A percentile compares a stretch with the other conserved stretches of the same genome.
These are phyloP conservation scores for Calonectria pseudoturangicola DNA, from an alignment of 2,329 filamentous ascomycete species.

Conservation along the genomic window DNA sequence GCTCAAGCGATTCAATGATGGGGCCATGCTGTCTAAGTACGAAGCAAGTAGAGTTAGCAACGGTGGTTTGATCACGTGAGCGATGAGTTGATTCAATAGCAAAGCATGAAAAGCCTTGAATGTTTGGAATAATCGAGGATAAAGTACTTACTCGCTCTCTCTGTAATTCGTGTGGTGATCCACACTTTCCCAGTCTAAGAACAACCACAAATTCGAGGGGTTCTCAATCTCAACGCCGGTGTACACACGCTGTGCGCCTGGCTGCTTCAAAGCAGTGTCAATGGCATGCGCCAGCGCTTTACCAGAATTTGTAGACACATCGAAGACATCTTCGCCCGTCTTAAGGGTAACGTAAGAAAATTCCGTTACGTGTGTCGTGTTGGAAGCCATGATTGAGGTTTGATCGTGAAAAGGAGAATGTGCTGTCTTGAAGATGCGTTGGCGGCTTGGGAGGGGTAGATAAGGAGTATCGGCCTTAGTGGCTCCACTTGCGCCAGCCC, in stretches of 20 bases:
- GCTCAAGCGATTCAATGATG: slow-evolving; percentile 46
- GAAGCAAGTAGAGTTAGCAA: neutral
- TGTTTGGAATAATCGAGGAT: neutral
- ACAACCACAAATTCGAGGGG: slow-evolving; percentile 50
- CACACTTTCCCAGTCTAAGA: slow-evolving; percentile 53
- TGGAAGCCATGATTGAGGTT: slow-evolving; percentile 43
- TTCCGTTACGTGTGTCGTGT: slow-evolving; percentile 48
- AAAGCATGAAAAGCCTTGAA: neutral
- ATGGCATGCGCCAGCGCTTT: slow-evolving; percentile 45
- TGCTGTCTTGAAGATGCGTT: neutral
- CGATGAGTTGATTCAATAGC: neutral
- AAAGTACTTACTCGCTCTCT: slow-evolving; percentile 42
- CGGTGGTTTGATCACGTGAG: neutral
- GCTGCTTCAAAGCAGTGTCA: slow-evolving; percentile 48
- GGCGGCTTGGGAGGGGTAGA: slow-evolving; percentile 4
- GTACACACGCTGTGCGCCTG: slow-evolving; percentile 50
- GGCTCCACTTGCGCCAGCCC: slow-evolving; percentile 19
- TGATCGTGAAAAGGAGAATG: neutral
- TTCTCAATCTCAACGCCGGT: slow-evolving; percentile 52
- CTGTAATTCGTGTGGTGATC: slow-evolving; percentile 48
- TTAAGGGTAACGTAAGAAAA: slow-evolving; percentile 49
- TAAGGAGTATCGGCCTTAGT: neutral
- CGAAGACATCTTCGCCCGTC: slow-evolving; percentile 42
- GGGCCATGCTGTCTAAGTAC: slow-evolving; percentile 31
- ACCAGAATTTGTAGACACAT: slow-evolving; percentile 38